These are phyloP conservation scores for Penicilliopsis zonata DNA, from an alignment of 495 filamentous ascomycete species.

Conservation along the genomic window DNA sequence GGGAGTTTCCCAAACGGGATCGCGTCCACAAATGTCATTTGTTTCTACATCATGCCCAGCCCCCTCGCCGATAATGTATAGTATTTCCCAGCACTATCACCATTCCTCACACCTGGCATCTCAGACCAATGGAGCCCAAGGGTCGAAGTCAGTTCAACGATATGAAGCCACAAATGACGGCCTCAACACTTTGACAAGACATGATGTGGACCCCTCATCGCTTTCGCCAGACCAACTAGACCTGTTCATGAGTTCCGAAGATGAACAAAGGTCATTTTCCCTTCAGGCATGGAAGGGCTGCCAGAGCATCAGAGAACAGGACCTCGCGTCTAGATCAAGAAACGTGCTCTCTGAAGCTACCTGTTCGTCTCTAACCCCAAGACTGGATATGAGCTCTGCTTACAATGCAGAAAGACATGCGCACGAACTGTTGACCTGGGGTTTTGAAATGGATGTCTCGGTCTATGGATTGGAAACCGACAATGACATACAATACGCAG, in stretches of 20 bases:
- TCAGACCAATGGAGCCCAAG: slow-evolving; percentile 31
- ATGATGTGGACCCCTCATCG: slow-evolving; percentile 40
- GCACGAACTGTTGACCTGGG: slow-evolving; percentile 19
- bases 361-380: background rate
- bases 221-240: slow-evolving; percentile 46
- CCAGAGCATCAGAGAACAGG: slow-evolving; percentile 28
- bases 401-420: background rate
- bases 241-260: slow-evolving; percentile 48
- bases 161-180: slow-evolving; percentile 13
- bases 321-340: slow-evolving; percentile 28
- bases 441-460: slow-evolving; percentile 38
- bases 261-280: slow-evolving; percentile 44
- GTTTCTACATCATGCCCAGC: no score
- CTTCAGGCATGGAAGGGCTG: slow-evolving; percentile 58
- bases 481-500: slow-evolving; percentile 27
- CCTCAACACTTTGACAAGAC: slow-evolving; percentile 28
- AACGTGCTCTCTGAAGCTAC: slow-evolving; percentile 37
- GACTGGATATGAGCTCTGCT: background rate
- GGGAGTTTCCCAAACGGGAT: no score
- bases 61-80: slow-evolving; percentile 41
- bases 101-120: slow-evolving; percentile 50
- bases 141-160: no score
- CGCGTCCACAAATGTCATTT: no score
- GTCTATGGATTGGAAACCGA: slow-evolving; percentile 15
- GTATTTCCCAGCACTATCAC: slow-evolving; percentile 63